Evolutionary conservation across 805 yeast species (phyloP).

Genomic region (Saccharomyces jurei): DNA sequence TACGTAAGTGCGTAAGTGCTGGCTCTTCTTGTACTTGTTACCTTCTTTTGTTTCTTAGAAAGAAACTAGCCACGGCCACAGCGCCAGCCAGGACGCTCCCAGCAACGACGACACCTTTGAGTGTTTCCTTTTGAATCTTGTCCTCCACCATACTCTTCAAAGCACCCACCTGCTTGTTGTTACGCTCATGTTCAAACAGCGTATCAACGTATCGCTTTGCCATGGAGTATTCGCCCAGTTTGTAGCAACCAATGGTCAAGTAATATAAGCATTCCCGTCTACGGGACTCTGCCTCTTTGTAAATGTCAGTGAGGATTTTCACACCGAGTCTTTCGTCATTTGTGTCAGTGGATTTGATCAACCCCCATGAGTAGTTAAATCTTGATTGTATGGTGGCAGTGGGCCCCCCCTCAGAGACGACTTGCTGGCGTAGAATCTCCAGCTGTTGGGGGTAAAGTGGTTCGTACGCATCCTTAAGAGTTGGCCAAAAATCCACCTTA

Average conservation of each 20-base stretch:
- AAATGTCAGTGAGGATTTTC: slow-evolving; percentile 57
- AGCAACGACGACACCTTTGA: slow-evolving; percentile 79
- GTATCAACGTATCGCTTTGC: slow-evolving; percentile 82
- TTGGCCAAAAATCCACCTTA: slow-evolving; percentile 23
- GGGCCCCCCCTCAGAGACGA: slow-evolving; percentile 67
- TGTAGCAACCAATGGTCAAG: slow-evolving; percentile 77
- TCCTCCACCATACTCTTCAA: slow-evolving; percentile 74
- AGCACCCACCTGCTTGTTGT: slow-evolving; percentile 65
- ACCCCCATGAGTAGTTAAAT: slow-evolving; percentile 95
- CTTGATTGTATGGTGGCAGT: slow-evolving; percentile 72
- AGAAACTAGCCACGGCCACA: slow-evolving; percentile 42
- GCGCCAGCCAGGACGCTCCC: slow-evolving; percentile 83
- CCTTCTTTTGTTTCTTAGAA: slow-evolving; percentile 17
- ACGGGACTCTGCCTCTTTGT: slow-evolving; percentile 70
- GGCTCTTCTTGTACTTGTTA: slow-evolving; percentile 1
- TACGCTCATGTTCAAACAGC: slow-evolving; percentile 72
- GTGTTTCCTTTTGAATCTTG: slow-evolving; percentile 76
- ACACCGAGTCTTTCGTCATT: slow-evolving; percentile 74
- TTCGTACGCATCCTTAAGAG: slow-evolving; percentile 26
- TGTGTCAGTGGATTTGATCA: slow-evolving; percentile 59
- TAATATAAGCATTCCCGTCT: slow-evolving; percentile 87
- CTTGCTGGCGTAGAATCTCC: slow-evolving; percentile 66
- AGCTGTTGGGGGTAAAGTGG: slow-evolving; percentile 68
- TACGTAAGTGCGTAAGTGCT: not conserved
- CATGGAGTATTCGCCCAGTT: slow-evolving; percentile 77